Evolutionary conservation across 2,329 filamentous ascomycete genomes (phyloP).

Genomic region (Aspergillus luchuensis): DNA sequence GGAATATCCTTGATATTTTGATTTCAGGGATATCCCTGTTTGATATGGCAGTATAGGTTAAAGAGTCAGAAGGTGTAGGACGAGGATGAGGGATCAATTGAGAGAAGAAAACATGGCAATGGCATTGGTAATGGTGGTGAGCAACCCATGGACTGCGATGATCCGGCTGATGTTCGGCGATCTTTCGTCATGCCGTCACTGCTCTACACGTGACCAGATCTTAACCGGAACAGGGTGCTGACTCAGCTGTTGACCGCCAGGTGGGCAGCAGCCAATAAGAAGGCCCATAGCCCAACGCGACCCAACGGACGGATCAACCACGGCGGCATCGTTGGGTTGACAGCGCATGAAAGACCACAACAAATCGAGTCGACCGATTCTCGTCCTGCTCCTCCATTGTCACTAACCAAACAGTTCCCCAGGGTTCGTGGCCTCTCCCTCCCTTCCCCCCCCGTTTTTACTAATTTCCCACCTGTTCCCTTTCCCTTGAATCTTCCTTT

Average conservation of each 20-base stretch:
- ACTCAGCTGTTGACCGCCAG: conserved; percentile 28
- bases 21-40: background rate
- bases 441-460: conserved; percentile 9
- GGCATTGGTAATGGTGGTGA: background rate
- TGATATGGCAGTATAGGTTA: background rate
- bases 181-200: conserved; percentile 18
- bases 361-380: conserved; percentile 44
- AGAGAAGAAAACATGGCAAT: background rate
- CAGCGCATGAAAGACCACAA: conserved; percentile 52
- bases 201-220: conserved; percentile 15
- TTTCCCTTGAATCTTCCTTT: conserved; percentile 14
- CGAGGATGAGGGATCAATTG: background rate
- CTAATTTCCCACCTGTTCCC: conserved; percentile 20
- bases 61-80: too few species aligned
- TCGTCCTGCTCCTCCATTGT: conserved; percentile 8
- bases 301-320: conserved; percentile 41
- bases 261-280: conserved; percentile 31
- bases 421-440: conserved; percentile 10
- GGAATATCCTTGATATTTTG: background rate
- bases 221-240: conserved; percentile 5
- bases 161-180: conserved; percentile 7
- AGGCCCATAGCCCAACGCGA: conserved; percentile 31
- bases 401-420: conserved; percentile 13
- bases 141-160: background rate
- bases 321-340: conserved; percentile 21